Percentiles rank a stretch among this genome's conserved stretches.
phyloP scores from a whole-genome alignment of 345 rosid species.

The Camelina sativa region DNA sequence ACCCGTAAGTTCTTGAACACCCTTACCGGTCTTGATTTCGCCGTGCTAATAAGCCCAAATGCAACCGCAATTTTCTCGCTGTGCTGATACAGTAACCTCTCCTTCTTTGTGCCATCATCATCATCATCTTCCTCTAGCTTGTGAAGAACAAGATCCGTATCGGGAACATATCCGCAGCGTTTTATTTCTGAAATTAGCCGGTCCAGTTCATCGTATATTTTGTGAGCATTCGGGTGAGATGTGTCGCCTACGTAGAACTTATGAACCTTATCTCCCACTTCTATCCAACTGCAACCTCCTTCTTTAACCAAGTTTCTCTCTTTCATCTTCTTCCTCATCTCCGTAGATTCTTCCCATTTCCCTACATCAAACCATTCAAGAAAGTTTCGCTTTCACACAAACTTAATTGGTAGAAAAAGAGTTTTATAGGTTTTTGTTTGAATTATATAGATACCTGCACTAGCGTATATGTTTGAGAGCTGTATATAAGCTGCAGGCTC shows the following conservation, averaged over 20 bases:
- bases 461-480: conserved; percentile 72
- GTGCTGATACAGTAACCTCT: conserved; percentile 65
- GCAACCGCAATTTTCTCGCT: conserved; percentile 85
- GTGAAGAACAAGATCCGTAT: conserved; percentile 73
- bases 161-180: conserved; percentile 66
- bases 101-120: conserved; percentile 55
- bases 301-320: conserved; percentile 62
- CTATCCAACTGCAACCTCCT: conserved; percentile 87
- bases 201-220: conserved; percentile 57
- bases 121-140: conserved; percentile 57
- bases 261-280: conserved; percentile 62
- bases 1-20: conserved; percentile 75
- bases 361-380: conserved; percentile 33
- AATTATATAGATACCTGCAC: conserved; percentile 40
- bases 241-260: conserved; percentile 77
- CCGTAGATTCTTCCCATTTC: conserved; percentile 62
- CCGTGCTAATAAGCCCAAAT: conserved; percentile 65
- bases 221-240: conserved; percentile 54
- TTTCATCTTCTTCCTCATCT: conserved; percentile 68
- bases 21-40: conserved; percentile 56
- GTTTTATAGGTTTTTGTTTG: neutral
- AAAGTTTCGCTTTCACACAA: neutral
- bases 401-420: neutral
- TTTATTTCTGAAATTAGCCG: conserved; percentile 52
- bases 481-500: conserved; percentile 75